Percentiles rank a stretch among this genome's conserved stretches.
phyloP scores from a whole-genome alignment of 164 flowering plant genomes.

The Umbellularia californica region DNA sequence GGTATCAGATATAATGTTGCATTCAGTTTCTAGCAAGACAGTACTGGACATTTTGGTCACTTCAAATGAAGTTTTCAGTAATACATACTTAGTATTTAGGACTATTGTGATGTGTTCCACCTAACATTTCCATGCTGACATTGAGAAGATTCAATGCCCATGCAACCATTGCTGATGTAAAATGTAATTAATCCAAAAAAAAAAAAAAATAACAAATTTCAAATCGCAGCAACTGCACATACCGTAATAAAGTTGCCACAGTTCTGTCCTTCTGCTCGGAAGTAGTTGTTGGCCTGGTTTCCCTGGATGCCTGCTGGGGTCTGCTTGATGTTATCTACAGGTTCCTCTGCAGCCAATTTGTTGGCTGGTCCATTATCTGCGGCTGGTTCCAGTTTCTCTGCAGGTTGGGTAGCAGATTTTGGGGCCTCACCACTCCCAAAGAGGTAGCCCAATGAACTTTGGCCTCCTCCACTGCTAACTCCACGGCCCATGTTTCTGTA shows the following conservation, averaged over 20 bases:
- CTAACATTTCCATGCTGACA: too few relatives aligned
- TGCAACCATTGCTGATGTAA: too few relatives aligned
- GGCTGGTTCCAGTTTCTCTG: constrained; percentile 17
- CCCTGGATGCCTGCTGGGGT: constrained; percentile 40
- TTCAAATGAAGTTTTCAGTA: too few relatives aligned
- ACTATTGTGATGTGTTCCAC: too few relatives aligned
- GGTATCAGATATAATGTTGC: too few relatives aligned
- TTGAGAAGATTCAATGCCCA: too few relatives aligned
- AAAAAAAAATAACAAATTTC: too few relatives aligned
- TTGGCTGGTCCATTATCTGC: constrained; percentile 25
- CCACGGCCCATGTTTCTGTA: constrained; percentile 62
- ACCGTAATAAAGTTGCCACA: constrained; percentile 45
- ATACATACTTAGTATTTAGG: too few relatives aligned
- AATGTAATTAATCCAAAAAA: too few relatives aligned
- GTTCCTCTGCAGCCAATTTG: constrained; percentile 23
- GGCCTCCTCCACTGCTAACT: constrained; percentile 76
- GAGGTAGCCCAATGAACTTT: constrained; percentile 14
- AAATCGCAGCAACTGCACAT: constrained; percentile 1
- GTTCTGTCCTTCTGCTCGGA: constrained; percentile 42
- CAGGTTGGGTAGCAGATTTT: constrained; percentile 28
- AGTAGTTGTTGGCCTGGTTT: constrained; percentile 28
- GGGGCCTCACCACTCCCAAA: constrained; percentile 75
- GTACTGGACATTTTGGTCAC: too few relatives aligned
- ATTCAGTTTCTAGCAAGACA: too few relatives aligned
- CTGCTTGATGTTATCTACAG: constrained; percentile 31